Evolutionary conservation across 78 protist genomes (phyloP), one percentile per base, ranked within the genome.

Genomic region (Speleostelium caveatum): DNA sequence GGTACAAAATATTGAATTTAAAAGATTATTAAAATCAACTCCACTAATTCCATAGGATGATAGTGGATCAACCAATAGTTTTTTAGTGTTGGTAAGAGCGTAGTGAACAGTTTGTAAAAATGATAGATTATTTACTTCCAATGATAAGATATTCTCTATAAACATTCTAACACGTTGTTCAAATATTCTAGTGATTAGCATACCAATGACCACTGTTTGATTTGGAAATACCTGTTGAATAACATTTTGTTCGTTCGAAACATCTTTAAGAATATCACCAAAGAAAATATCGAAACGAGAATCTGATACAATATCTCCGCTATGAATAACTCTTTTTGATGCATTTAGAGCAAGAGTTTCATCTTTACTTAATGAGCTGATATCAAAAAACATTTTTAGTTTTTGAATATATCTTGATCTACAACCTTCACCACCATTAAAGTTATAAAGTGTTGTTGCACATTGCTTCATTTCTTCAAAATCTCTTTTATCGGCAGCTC

Each of bases 391-490:
- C 91, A 83, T 83, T 74, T 60, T 83, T 19, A 83, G 17, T 28
- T 83, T 83, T 42, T 69, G 77, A 33, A 83, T 55, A 59, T 83
- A 83, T 35, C 75, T 61, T 10, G 80, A 17, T 24, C 91, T n/a
- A 60, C 91, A 83, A 28, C 79, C 41, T 24, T 61, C 56, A 58
- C 91, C 91, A 45, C 91, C 91, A 45, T 83, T 83, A 26, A 83
- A 83, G 22, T 62, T 49, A 22, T 83, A 62, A 3, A 83, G 58
- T 1, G 91, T 83, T 0, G 73, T 42, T 30, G 91, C 91, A 45
- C 91, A 83, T 36, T 83, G 79, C 33, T 59, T 83, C 91, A 83
- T 83, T 63, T 83, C 69, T 26, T 83, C 91, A 21, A 32, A 69
- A 59, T 83, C 91, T 8, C 33, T 30, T 69, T 79, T 83, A 14